Evolutionary conservation across 345 rosid genomes (phyloP), one percentile per base, ranked within the genome.

Genomic region (Lenwebbia sp.): DNA sequence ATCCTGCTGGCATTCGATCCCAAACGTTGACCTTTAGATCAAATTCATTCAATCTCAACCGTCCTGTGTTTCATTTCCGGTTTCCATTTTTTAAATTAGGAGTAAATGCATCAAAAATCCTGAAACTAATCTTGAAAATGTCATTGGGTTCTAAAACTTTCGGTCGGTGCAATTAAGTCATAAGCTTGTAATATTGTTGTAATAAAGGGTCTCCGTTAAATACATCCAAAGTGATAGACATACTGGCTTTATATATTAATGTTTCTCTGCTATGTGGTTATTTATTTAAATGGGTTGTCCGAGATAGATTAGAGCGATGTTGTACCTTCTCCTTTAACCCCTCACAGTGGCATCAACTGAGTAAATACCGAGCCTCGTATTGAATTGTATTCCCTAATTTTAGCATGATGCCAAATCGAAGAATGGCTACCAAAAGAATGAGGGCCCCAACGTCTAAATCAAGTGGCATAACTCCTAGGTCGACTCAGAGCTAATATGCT

Each of bases 251-350:
- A 17, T 65, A 0, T 60, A 44, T 44, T 44, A 40, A 40, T 40
- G 5, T 40, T 40, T n/a, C n/a, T n/a, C n/a, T n/a, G n/a, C n/a
- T 54, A 5, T 17, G 3, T 60, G 40, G 2, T 0, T 0, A 0
- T 60, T 60, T 28, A 28, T 2, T 60, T 28, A 14, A 14, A 4
- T 13, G 0, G 14, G 0, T 4, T 0, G 1, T 60, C 21, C 21
- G 28, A 14, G 0, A 6, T 28, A 22, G 1, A 33, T 28, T 28
- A 62, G 13, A 60, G 28, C 0, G 0, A 1, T 2, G 0, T 1
- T 4, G 0, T 28, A 13, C 28, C 10, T 14, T 6, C 5, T 21
- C 74, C 22, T 19, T 14, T 8, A 8, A 28, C 0, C 2, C 0
- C 0, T 3, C 40, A 62, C 6, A 62, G 30, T 0, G 0, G 10